Percentiles rank a stretch among this genome's conserved stretches.
Conservation (phyloP, 2,329 filamentous ascomycete genomes). For the Aspergillus transmontanensis region DNA sequence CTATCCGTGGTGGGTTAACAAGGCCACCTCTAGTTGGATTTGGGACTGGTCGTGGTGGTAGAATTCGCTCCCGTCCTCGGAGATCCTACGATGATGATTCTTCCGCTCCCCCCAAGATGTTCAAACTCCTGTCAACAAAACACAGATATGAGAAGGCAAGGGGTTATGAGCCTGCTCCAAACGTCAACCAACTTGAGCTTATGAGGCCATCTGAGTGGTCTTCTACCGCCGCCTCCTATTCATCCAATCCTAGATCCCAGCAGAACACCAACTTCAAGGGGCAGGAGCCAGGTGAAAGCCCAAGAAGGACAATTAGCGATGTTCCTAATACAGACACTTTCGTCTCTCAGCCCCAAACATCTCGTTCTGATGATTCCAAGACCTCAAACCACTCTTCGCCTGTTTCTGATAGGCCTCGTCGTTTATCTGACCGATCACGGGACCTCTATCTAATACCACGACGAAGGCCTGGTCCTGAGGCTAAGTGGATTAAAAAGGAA, state of each 20-base stretch:
- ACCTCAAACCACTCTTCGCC: neutral
- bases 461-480: slow-evolving; percentile 10
- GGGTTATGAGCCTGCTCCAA: slow-evolving; percentile 36
- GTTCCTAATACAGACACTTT: neutral
- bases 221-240: slow-evolving; percentile 10
- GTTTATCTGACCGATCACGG: neutral
- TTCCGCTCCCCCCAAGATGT: slow-evolving; percentile 13
- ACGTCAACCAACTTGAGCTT: slow-evolving; percentile 40
- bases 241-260: neutral
- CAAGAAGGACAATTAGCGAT: neutral
- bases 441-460: slow-evolving; percentile 8
- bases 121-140: slow-evolving; percentile 28
- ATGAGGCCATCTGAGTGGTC: slow-evolving; percentile 37
- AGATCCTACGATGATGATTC: slow-evolving; percentile 11
- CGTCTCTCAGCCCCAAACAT: neutral
- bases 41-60: slow-evolving; percentile 11
- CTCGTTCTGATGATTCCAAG: neutral
- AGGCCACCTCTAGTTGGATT: slow-evolving; percentile 20
- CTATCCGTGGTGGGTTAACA: neutral
- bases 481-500: neutral
- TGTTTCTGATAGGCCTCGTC: neutral
- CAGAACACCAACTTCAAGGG: neutral
- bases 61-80: slow-evolving; percentile 8
- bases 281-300: neutral
- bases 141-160: slow-evolving; percentile 36